Base-by-base conservation (phyloP, 73 alveolate species). In the Tetrahymena borealis region DNA sequence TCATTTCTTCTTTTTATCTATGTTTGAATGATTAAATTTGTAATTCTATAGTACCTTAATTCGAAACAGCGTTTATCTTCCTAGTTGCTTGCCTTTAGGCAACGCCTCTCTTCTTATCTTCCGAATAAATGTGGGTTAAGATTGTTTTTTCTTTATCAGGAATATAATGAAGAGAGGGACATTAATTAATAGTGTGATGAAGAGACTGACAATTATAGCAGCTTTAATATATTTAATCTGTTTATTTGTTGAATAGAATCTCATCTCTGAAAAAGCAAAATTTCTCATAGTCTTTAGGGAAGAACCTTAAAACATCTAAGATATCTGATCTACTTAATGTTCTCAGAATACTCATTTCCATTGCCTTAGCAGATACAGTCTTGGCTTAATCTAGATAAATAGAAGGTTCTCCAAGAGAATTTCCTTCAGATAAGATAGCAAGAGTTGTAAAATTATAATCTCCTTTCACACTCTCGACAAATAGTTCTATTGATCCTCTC, bases 231-330 rank as follows among this genome's bases (percentile, higher is more conserved):
- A 78, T 40, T 20, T 91, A 37, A 3, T 36, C 92, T 11, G 85
- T n/a, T 24, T 1, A 35, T 60, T 93, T 92, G 32, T 78, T 90
- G 35, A 79, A 93, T 38, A 36, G 11, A 39, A 93, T 32, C 28
- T 90, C 91, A 85, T 93, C 95, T 33, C 91, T 38, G 13, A 93
- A 77, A 39, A 79, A 36, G 60, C 95, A 79, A 24, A 79, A 93
- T 41, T 41, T 93, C 35, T 93, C 95, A 85, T 85, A 93, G 41
- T 93, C 95, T 85, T 93, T 92, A 18, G 95, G 95, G 35, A 93
- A 93, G 11, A 79, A 91, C 32, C 40, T 35, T 13, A 93, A 35
- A 2, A 85, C 91, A 79, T 93, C 91, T 32, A 93, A 39, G 39
- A 93, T 79, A 36, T 93, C 95, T 13, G 90, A 91, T 15, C 93